Base-by-base conservation (phyloP, 345 rosid genomes). In the Heritiera littoralis region DNA sequence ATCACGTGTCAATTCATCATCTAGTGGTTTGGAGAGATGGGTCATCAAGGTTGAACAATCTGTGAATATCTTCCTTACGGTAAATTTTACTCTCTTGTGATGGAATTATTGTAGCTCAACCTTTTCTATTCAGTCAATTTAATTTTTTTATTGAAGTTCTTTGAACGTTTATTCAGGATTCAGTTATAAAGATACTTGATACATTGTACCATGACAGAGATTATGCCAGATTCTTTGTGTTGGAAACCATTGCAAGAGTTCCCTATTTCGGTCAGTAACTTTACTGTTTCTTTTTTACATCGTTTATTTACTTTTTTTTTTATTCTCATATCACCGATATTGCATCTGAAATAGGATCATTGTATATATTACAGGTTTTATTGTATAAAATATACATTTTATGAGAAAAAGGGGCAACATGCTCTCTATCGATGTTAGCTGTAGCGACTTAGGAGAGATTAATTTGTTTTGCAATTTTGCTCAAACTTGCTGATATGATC, bases 171-270 rank as follows among this genome's bases (percentile, higher is more conserved):
- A 20, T 72, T 3, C 89, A 96, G 99, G 98, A 96, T 75, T 82
- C 99, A 0, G 97, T 96, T 84, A 91, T 94, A 63, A 91, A 86
- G 90, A 85, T 96, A 84, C 98, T 96, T 52, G 98, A 96, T 80
- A 82, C 90, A 11, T 48, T 96, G 83, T 96, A 96, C 72, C 91
- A 73, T 78, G 99, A 91, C 20, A 86, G 98, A 74, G 88, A 92
- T 60, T 96, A 96, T 82, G 85, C 97, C 8, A 92, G 98, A 86
- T 96, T 94, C 87, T 96, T 84, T 81, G 98, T 96, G n/a, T 90
- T 96, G 68, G 99, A 96, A 82, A 96, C 99, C 23, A 94, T 96
- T 83, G 99, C 99, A 17, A 86, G 99, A 86, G 99, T 96, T 46
- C 99, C 99, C 30, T 96, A 96, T 86, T 96, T 96, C 73, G 97